These are phyloP conservation scores for Austroboletus festivus DNA, from an alignment of 768 basidiomycete genomes.

Conservation along the genomic window DNA sequence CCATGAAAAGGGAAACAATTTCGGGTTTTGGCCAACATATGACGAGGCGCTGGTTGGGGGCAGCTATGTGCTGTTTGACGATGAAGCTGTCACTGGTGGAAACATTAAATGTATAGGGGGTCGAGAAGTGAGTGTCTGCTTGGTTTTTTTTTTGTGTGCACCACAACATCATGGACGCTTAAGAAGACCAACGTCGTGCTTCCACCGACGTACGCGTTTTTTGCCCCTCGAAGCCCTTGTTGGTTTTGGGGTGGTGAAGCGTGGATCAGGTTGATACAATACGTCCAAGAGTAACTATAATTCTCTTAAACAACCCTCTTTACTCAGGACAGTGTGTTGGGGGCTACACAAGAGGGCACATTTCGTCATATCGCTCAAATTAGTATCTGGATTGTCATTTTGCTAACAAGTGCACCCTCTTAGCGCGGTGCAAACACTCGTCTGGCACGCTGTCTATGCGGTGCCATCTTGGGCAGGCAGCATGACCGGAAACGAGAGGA, in stretches of 20 bases:
- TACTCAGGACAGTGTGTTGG: constrained; percentile 63
- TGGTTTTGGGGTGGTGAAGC: constrained; percentile 41
- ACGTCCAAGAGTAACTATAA: constrained; percentile 69
- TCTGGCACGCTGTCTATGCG: constrained; percentile 73
- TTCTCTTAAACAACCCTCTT: constrained; percentile 87
- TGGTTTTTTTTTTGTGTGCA: constrained; percentile 2
- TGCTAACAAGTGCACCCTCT: constrained; percentile 9
- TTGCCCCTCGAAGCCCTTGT: constrained; percentile 50
- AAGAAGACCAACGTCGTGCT: constrained; percentile 91
- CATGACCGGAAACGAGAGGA: constrained; percentile 45
- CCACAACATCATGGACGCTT: constrained; percentile 69
- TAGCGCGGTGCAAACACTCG: constrained; percentile 64
- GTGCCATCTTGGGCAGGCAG: constrained; percentile 74
- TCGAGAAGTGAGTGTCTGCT: constrained; percentile 47
- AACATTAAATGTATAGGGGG: constrained; percentile 17
- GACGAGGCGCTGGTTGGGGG: constrained; percentile 84
- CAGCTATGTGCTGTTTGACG: constrained; percentile 81
- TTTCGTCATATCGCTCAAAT: constrained; percentile 15
- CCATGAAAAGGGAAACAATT: constrained; percentile 23
- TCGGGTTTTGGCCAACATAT: constrained; percentile 75
- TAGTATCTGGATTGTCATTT: constrained; percentile 14
- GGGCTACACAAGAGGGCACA: constrained; percentile 93
- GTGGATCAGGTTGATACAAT: constrained; percentile 85
- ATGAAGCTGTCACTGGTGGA: constrained; percentile 46
- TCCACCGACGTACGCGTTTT: constrained; percentile 50